Conservation (phyloP, 2,329 filamentous ascomycete genomes). For the Chaetothyriales sp. region DNA sequence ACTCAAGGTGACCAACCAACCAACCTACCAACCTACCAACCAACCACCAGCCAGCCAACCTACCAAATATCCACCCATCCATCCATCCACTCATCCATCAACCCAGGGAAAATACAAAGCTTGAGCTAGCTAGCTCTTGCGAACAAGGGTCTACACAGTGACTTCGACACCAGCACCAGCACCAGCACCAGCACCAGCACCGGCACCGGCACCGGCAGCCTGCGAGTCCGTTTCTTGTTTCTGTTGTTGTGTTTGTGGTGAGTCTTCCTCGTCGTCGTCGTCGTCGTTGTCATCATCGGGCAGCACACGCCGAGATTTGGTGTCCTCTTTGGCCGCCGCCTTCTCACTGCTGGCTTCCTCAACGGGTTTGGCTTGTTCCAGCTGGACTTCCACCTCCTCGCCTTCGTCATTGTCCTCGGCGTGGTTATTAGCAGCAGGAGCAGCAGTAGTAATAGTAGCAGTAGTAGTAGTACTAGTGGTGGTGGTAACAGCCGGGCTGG, state of each 20-base stretch:
- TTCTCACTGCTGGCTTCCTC: background rate
- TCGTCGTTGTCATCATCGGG: background rate
- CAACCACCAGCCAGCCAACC: background rate
- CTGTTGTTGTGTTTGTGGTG: background rate
- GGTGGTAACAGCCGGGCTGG: no score
- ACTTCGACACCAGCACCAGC: background rate
- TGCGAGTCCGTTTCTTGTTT: background rate
- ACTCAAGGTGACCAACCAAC: no score
- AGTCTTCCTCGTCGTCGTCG: background rate
- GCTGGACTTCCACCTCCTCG: conserved; percentile 4
- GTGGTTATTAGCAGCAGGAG: background rate
- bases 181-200: no score
- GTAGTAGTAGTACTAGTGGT: no score
- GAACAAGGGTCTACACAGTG: background rate
- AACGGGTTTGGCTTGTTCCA: background rate
- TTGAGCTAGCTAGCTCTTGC: background rate
- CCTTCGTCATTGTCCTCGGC: conserved; percentile 1
- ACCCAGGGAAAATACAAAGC: background rate
- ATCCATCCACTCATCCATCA: background rate
- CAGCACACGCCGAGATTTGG: background rate
- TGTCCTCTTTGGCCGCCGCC: conserved; percentile 1
- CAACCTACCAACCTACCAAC: background rate
- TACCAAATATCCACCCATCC: background rate
- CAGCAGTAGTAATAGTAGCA: background rate
- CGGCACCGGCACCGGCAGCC: no score